Conservation (phyloP, 2,329 filamentous ascomycete species). For the Metarhizium anisopliae region DNA sequence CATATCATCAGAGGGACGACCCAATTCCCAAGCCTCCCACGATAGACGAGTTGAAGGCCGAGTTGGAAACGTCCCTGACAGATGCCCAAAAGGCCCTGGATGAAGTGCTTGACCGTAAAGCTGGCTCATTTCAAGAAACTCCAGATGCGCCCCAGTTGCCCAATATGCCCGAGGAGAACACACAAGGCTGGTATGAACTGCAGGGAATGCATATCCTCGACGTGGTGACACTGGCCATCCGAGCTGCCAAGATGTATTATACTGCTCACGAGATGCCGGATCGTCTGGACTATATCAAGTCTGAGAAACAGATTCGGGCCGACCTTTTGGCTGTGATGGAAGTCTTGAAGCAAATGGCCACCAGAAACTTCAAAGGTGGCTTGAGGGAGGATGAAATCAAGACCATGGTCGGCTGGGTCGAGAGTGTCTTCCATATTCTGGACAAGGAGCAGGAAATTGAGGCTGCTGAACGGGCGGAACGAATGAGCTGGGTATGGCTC, state of each 20-base stretch:
- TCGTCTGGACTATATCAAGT: slow-evolving; percentile 75
- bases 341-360: slow-evolving; percentile 83
- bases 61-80: slow-evolving; percentile 57
- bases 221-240: slow-evolving; percentile 88
- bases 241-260: slow-evolving; percentile 93
- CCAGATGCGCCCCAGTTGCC: slow-evolving; percentile 20
- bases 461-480: slow-evolving; percentile 58
- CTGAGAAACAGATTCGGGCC: slow-evolving; percentile 74
- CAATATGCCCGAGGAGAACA: slow-evolving; percentile 35
- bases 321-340: slow-evolving; percentile 85
- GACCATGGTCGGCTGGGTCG: slow-evolving; percentile 72
- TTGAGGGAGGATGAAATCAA: slow-evolving; percentile 68
- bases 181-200: slow-evolving; percentile 71
- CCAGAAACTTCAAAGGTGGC: slow-evolving; percentile 75
- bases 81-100: slow-evolving; percentile 61
- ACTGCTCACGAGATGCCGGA: slow-evolving; percentile 84
- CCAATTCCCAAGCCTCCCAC: slow-evolving; percentile 78
- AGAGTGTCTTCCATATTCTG: slow-evolving; percentile 68
- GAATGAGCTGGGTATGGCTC: slow-evolving; percentile 73
- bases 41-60: slow-evolving; percentile 62
- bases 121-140: slow-evolving; percentile 18
- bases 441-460: slow-evolving; percentile 70
- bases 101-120: slow-evolving; percentile 39
- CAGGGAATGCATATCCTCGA: slow-evolving; percentile 90
- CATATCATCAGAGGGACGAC: slow-evolving; percentile 79